These are phyloP conservation scores for Colletotrichum tropicale DNA, from an alignment of 2,329 filamentous ascomycete genomes.

Conservation along the genomic window DNA sequence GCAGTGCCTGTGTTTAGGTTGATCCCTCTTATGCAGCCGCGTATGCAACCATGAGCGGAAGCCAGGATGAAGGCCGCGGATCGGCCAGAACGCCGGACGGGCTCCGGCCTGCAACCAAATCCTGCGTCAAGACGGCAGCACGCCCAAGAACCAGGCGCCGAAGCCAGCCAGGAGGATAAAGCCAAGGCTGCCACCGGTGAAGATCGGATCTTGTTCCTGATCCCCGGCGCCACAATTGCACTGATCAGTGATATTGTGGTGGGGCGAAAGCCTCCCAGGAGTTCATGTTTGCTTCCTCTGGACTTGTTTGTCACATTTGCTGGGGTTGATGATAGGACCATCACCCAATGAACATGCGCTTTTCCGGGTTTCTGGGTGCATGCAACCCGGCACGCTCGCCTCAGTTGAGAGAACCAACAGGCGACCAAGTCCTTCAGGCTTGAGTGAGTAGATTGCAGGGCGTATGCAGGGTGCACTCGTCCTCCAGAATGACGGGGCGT, in stretches of 20 bases:
- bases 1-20: background rate
- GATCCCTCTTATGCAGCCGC: background rate
- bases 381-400: background rate
- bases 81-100: background rate
- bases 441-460: background rate
- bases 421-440: background rate
- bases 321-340: background rate
- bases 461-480: background rate
- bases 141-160: background rate
- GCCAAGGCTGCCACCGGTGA: background rate
- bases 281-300: slow-evolving; percentile 9
- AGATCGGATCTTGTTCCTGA: background rate
- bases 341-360: background rate
- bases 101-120: background rate
- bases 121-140: background rate
- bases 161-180: background rate
- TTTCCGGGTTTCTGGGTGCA: background rate
- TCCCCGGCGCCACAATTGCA: background rate
- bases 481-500: background rate
- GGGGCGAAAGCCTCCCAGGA: background rate
- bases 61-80: background rate
- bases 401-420: background rate
- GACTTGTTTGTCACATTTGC: background rate
- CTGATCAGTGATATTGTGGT: background rate
- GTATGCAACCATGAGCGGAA: background rate